phyloP scores from a whole-genome alignment of 1,139 yeast species.

The Candida glucosophila region DNA sequence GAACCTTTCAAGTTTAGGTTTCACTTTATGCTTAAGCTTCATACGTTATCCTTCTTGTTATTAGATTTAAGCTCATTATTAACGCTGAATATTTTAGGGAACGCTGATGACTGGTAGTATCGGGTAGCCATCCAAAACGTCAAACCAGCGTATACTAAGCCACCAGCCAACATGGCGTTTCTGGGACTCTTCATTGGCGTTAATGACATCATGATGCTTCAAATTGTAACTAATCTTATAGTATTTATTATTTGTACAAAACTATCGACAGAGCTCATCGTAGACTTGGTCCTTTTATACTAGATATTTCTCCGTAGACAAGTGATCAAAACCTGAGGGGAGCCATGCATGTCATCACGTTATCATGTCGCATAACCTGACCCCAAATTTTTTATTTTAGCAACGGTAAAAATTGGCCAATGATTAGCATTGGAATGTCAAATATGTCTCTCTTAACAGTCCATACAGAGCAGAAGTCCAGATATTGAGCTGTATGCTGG shows the following conservation, averaged over 20 bases:
- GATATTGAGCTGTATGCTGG: slow-evolving; percentile 14
- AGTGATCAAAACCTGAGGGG: too few relatives aligned
- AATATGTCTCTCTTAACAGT: slow-evolving; percentile 76
- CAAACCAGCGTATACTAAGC: slow-evolving; percentile 25
- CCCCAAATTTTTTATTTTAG: too few relatives aligned
- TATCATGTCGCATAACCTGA: too few relatives aligned
- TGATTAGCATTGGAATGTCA: slow-evolving; percentile 65
- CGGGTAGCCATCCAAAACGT: slow-evolving; percentile 27
- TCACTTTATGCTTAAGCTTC: background rate
- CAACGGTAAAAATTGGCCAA: slow-evolving; percentile 39
- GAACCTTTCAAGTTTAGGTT: too few relatives aligned
- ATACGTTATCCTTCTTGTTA: slow-evolving; percentile 2
- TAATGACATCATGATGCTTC: too few relatives aligned
- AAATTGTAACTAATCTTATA: too few relatives aligned
- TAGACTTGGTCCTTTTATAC: too few relatives aligned
- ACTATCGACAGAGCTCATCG: too few relatives aligned
- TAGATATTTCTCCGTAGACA: too few relatives aligned
- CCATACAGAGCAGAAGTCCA: slow-evolving; percentile 54
- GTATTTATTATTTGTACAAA: too few relatives aligned
- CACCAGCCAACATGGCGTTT: slow-evolving; percentile 27
- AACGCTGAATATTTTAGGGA: slow-evolving; percentile 22
- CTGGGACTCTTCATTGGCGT: slow-evolving; percentile 13
- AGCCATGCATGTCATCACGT: too few relatives aligned
- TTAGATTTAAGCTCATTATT: too few relatives aligned
- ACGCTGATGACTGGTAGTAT: slow-evolving; percentile 17